Base-by-base conservation (phyloP, 768 basidiomycete species). In the Rhodosporidiobolus sp. region DNA sequence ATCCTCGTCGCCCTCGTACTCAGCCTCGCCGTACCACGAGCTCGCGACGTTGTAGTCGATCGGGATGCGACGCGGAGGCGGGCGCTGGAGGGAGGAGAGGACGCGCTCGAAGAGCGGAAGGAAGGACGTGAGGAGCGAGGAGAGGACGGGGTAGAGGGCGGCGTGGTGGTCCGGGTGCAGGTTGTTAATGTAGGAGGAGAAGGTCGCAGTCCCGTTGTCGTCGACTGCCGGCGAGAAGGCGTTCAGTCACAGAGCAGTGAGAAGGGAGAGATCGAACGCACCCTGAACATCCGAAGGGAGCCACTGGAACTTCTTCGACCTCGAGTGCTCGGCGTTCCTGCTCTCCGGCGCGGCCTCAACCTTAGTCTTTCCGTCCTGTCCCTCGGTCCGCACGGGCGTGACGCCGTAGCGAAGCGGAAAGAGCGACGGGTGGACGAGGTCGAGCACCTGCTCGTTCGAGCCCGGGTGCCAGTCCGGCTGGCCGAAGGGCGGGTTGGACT, bases 131-230 rank as follows among this genome's bases (percentile, higher is more conserved):
- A 87, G 78, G 35, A 83, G 74, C 79, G 14, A 85, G 76, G 24
- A 77, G 78, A 34, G 54, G 26, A 74, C 84, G 84, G 20, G 83
- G 77, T 26, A 70, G 35, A 24, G 52, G 55, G 65, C 82, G 9
- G 48, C 55, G n/a, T 64, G 60, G 24, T 12, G 24, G 22, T 30
- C 72, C 11, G 83, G 84, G 69, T 86, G 78, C 30, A 87, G 78
- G 68, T 86, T 85, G 77, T 86, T 86, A 81, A 87, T 86, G 78
- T 87, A 87, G 5, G 53, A 30, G n/a, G 34, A 50, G 24, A 63
- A 38, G 32, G 49, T 22, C 50, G 38, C 48, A 10, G 48, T 46
- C 2, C 75, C 63, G 30, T 66, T 68, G 1, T 24, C 48, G 19
- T 63, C 22, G 46, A 76, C 58, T 28, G 9, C 54, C 34, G 32